Evolutionary conservation across 768 basidiomycete species (phyloP).

Genomic region (Lentinus tigrinus): DNA sequence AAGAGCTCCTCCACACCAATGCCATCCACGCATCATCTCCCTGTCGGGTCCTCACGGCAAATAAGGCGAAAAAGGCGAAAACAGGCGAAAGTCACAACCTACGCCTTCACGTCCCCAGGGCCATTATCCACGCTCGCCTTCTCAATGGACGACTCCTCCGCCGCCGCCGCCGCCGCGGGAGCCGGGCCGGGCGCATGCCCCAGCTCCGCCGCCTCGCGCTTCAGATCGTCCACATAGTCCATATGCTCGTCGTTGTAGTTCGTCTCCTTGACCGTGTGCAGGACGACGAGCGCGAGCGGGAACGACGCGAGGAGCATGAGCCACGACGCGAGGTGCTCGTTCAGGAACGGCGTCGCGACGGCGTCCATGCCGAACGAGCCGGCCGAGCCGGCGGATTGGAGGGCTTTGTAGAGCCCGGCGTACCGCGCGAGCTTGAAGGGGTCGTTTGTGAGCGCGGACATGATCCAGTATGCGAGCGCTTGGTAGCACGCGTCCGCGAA

Average conservation of each 20-base stretch:
- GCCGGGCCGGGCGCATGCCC: not conserved
- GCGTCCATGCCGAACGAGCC: constrained; percentile 48
- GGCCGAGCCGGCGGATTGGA: constrained; percentile 36
- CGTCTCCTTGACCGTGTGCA: constrained; percentile 37
- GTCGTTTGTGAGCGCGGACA: constrained; percentile 44
- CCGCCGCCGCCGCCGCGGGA: not conserved
- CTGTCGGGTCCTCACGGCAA: too few species aligned
- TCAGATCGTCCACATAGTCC: constrained; percentile 28
- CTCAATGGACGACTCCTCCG: constrained; percentile 15
- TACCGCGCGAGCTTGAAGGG: constrained; percentile 44
- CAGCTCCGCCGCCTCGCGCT: constrained; percentile 14
- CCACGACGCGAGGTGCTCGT: constrained; percentile 40
- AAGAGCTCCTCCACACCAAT: too few species aligned
- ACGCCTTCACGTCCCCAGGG: not conserved
- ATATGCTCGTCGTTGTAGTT: constrained; percentile 36
- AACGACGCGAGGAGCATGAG: constrained; percentile 34
- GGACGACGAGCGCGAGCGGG: constrained; percentile 34
- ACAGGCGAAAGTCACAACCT: too few species aligned
- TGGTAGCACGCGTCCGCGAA: constrained; percentile 38
- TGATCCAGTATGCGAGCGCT: constrained; percentile 39
- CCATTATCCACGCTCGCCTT: constrained; percentile 14
- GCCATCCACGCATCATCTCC: too few species aligned
- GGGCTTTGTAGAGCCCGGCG: constrained; percentile 44
- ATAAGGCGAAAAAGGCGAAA: too few species aligned
- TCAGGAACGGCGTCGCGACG: constrained; percentile 40